Conservation (phyloP, 2,329 filamentous ascomycete genomes). For the Curvularia sp. region DNA sequence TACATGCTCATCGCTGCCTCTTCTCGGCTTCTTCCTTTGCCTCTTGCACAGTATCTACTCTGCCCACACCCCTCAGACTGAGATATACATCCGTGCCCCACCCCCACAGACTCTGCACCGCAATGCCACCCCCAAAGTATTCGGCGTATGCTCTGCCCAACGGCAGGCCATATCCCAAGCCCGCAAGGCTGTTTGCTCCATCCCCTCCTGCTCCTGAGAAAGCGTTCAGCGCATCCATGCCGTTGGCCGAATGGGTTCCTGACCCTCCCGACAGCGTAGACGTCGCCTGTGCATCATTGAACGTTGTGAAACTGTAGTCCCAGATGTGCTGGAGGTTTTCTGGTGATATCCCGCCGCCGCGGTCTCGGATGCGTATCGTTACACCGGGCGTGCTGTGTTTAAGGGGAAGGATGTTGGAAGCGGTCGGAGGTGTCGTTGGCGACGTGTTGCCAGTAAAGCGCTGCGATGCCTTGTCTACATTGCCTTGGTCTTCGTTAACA, state of each 20-base stretch:
- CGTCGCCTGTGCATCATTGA: slow-evolving; percentile 69
- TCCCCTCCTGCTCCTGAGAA: slow-evolving; percentile 76
- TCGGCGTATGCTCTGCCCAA: slow-evolving; percentile 93
- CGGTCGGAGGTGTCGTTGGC: slow-evolving; percentile 30
- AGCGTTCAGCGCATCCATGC: slow-evolving; percentile 73
- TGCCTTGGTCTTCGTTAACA: slow-evolving; percentile 44
- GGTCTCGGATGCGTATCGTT: slow-evolving; percentile 92
- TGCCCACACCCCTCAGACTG: slow-evolving; percentile 67
- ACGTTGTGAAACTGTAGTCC: slow-evolving; percentile 98
- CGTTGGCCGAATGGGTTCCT: slow-evolving; percentile 38
- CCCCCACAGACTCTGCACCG: slow-evolving; percentile 92
- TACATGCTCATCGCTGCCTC: slow-evolving; percentile 8
- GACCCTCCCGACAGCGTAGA: slow-evolving; percentile 52
- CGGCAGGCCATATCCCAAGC: slow-evolving; percentile 90
- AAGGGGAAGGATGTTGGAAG: slow-evolving; percentile 54
- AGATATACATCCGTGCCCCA: slow-evolving; percentile 81
- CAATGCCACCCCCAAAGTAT: slow-evolving; percentile 95
- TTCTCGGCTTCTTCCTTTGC: slow-evolving; percentile 7
- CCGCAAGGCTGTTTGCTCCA: slow-evolving; percentile 80
- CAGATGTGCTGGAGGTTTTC: slow-evolving; percentile 87
- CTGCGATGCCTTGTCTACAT: slow-evolving; percentile 41
- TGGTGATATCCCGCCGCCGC: slow-evolving; percentile 90
- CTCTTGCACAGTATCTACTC: slow-evolving; percentile 33
- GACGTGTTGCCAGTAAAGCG: slow-evolving; percentile 38
- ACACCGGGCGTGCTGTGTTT: slow-evolving; percentile 74